Evolutionary conservation across 495 filamentous ascomycete genomes (phyloP).

Genomic region (Peziza echinospora): DNA sequence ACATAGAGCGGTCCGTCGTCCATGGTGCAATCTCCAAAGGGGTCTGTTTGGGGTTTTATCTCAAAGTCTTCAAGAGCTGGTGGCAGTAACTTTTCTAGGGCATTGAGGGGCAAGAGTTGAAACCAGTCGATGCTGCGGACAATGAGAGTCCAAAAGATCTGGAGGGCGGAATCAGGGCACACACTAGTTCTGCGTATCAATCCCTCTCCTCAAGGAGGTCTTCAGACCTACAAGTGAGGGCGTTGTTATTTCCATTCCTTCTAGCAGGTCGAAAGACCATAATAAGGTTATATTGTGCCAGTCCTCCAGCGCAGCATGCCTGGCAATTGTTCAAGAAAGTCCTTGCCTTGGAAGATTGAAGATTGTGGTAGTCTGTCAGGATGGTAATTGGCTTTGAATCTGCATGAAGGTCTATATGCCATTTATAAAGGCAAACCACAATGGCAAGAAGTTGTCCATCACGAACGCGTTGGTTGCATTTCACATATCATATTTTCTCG

Average conservation of each 20-base stretch:
- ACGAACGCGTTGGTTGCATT: too few species aligned
- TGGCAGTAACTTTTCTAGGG: neutral
- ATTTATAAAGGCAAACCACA: too few species aligned
- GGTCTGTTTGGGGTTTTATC: neutral
- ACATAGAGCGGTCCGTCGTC: neutral
- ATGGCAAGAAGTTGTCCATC: too few species aligned
- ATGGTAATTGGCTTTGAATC: too few species aligned
- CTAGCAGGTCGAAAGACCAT: neutral
- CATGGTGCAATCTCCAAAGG: neutral
- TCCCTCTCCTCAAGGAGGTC: neutral
- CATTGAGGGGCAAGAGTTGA: neutral
- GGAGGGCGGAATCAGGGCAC: neutral
- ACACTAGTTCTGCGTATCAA: neutral
- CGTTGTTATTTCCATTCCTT: neutral
- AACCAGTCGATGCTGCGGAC: neutral
- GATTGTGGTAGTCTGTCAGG: too few species aligned
- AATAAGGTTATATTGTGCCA: neutral
- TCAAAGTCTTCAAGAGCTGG: neutral
- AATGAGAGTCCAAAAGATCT: neutral
- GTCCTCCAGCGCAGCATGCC: neutral
- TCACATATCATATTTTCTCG: too few species aligned
- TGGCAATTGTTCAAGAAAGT: too few species aligned
- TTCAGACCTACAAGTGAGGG: neutral
- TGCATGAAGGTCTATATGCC: too few species aligned
- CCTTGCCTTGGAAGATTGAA: too few species aligned